Evolutionary conservation across 306 rosid species (phyloP).

Genomic region (Cicer arietinum): DNA sequence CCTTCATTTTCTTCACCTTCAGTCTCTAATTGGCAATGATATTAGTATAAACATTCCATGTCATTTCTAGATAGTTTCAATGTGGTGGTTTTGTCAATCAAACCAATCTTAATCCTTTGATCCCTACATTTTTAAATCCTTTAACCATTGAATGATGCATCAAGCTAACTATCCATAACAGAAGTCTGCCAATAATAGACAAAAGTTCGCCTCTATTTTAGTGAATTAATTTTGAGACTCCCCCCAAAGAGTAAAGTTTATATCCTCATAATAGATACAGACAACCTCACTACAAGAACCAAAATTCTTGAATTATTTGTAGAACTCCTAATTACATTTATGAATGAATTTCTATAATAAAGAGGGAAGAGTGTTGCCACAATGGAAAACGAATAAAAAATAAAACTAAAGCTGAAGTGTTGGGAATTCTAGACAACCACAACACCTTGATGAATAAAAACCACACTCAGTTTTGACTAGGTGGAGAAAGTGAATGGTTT

Average conservation of each 20-base stretch:
- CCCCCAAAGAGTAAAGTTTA: not conserved
- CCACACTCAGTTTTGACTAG: slow-evolving; percentile 39
- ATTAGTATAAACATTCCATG: too few relatives aligned
- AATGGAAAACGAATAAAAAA: slow-evolving; percentile 46
- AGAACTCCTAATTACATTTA: slow-evolving; percentile 48
- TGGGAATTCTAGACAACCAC: slow-evolving; percentile 59
- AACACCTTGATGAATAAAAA: slow-evolving; percentile 41
- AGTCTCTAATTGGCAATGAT: too few relatives aligned
- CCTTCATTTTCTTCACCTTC: too few relatives aligned
- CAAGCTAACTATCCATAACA: too few relatives aligned
- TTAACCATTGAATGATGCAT: too few relatives aligned
- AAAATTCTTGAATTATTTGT: slow-evolving; percentile 39
- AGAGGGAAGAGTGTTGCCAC: slow-evolving; percentile 42
- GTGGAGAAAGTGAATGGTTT: slow-evolving; percentile 45
- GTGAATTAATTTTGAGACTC: not conserved
- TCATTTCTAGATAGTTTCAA: too few relatives aligned
- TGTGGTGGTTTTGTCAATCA: too few relatives aligned
- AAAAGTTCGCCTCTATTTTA: not conserved
- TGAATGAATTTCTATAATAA: slow-evolving; percentile 41
- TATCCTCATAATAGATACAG: not conserved
- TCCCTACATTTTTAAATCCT: too few relatives aligned
- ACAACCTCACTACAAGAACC: slow-evolving; percentile 32
- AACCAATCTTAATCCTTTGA: too few relatives aligned
- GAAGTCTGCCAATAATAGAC: too few relatives aligned
- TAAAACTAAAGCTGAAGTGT: slow-evolving; percentile 43